A percentile compares a stretch with the other conserved stretches of the same genome.
Evolutionary conservation across 352 stramenopile species (phyloP).

Genomic region (Globisporangium echinulatum): DNA sequence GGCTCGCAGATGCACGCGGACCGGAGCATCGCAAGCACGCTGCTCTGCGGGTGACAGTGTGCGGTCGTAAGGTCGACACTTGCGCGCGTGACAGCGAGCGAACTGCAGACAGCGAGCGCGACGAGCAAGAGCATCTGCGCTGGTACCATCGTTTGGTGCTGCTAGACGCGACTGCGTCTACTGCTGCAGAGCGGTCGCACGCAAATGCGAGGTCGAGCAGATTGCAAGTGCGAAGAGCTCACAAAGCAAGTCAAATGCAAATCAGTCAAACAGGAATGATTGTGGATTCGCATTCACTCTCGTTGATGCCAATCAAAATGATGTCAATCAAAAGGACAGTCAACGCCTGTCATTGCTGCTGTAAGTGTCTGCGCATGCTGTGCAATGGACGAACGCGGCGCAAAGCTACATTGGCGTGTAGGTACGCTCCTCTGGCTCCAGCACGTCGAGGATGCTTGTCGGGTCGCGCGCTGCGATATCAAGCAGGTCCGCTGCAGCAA

Average conservation of each 20-base stretch:
- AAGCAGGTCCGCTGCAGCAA: slow-evolving; percentile 34
- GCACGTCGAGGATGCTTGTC: slow-evolving; percentile 22
- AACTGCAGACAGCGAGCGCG: not conserved
- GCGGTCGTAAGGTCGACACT: slow-evolving; percentile 7
- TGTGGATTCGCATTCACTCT: no score
- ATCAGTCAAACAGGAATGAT: no score
- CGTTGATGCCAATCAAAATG: no score
- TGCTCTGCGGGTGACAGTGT: slow-evolving; percentile 7
- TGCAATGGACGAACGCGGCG: no score
- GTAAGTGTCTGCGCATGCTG: no score
- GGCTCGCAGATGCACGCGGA: slow-evolving; percentile 26
- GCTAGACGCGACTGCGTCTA: no score
- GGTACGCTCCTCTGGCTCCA: slow-evolving; percentile 14
- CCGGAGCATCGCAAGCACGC: slow-evolving; percentile 15
- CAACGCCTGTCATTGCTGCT: no score
- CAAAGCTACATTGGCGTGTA: slow-evolving; percentile 4
- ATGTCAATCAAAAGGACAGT: no score
- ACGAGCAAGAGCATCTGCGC: not conserved
- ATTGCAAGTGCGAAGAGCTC: no score
- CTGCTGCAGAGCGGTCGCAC: no score
- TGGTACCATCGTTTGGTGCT: not conserved
- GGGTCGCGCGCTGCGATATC: slow-evolving; percentile 17
- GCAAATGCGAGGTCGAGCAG: no score
- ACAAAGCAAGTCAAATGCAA: no score
- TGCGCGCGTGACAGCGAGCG: not conserved